phyloP scores from a whole-genome alignment of 805 yeast species.

The Ogataea saltuana region DNA sequence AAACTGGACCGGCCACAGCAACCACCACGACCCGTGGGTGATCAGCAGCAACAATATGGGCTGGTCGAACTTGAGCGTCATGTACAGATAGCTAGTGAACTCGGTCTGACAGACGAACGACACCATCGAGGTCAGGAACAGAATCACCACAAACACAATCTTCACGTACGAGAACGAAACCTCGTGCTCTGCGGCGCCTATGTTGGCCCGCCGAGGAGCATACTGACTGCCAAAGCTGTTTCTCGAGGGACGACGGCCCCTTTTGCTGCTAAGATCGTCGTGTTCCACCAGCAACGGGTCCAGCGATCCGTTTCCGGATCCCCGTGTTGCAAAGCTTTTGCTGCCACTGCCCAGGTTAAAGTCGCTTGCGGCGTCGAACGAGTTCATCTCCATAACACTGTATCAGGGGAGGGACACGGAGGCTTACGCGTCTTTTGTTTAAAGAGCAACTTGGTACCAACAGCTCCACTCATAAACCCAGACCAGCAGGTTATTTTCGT shows the following conservation, averaged over 20 bases:
- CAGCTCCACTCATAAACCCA: too few species aligned
- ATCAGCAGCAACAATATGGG: slow-evolving; percentile 66
- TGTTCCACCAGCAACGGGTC: slow-evolving; percentile 6
- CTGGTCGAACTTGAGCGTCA: slow-evolving; percentile 55
- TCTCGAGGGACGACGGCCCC: slow-evolving; percentile 4
- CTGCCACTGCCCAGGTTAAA: background rate
- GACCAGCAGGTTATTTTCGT: too few species aligned
- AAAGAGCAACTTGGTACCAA: too few species aligned
- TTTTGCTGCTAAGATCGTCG: slow-evolving; percentile 1
- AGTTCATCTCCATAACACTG: slow-evolving; percentile 4
- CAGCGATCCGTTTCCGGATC: slow-evolving; percentile 1
- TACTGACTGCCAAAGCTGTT: slow-evolving; percentile 7
- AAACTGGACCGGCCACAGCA: slow-evolving; percentile 71
- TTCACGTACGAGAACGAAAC: slow-evolving; percentile 35
- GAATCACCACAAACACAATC: slow-evolving; percentile 45
- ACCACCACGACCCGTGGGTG: slow-evolving; percentile 80
- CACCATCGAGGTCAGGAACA: slow-evolving; percentile 50
- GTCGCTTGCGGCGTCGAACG: slow-evolving; percentile 1
- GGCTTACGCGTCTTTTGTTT: background rate
- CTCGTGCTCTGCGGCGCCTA: slow-evolving; percentile 8
- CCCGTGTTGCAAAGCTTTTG: background rate
- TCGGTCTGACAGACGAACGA: slow-evolving; percentile 82
- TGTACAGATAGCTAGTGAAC: slow-evolving; percentile 67
- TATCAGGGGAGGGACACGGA: background rate
- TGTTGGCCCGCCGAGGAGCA: background rate